phyloP scores from a whole-genome alignment of 768 basidiomycete genomes.

The Coprinopsis strossmayeri region DNA sequence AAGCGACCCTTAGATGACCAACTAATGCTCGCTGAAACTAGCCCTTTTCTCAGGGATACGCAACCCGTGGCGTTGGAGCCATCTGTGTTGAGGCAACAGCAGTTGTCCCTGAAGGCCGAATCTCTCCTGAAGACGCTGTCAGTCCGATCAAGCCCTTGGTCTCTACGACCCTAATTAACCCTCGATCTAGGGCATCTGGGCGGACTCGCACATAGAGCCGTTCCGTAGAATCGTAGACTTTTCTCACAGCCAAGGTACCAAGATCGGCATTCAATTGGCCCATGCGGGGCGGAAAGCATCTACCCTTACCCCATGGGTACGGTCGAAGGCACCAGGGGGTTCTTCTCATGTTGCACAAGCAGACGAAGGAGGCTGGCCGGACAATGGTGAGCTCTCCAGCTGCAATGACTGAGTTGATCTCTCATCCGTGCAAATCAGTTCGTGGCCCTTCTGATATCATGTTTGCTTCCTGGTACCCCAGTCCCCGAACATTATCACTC shows the following conservation, averaged over 20 bases:
- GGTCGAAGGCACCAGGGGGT: slow-evolving; percentile 26
- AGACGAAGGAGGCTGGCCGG: slow-evolving; percentile 66
- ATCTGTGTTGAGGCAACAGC: slow-evolving; percentile 73
- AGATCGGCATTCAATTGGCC: slow-evolving; percentile 73
- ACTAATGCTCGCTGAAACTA: neutral
- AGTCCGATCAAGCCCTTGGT: neutral
- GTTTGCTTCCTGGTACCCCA: slow-evolving; percentile 44
- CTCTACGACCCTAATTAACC: neutral
- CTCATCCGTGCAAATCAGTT: slow-evolving; percentile 31
- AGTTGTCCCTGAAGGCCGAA: slow-evolving; percentile 68
- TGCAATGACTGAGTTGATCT: neutral
- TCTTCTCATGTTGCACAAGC: slow-evolving; percentile 30
- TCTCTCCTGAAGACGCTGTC: slow-evolving; percentile 70
- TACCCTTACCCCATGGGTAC: slow-evolving; percentile 64
- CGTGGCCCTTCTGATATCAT: slow-evolving; percentile 54
- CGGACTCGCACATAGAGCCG: slow-evolving; percentile 66
- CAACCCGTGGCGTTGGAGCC: slow-evolving; percentile 63
- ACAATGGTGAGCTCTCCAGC: slow-evolving; percentile 37
- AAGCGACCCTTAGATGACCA: neutral
- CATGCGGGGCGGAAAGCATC: slow-evolving; percentile 73
- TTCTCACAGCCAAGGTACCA: slow-evolving; percentile 58
- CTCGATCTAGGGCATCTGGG: slow-evolving; percentile 59
- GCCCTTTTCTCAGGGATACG: slow-evolving; percentile 39
- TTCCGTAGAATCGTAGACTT: slow-evolving; percentile 71
- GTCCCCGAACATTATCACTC: slow-evolving; percentile 53